Evolutionary conservation across 75 land plant genomes (phyloP), one percentile per base, ranked within the genome.

Genomic region (Cryptomeria japonica): DNA sequence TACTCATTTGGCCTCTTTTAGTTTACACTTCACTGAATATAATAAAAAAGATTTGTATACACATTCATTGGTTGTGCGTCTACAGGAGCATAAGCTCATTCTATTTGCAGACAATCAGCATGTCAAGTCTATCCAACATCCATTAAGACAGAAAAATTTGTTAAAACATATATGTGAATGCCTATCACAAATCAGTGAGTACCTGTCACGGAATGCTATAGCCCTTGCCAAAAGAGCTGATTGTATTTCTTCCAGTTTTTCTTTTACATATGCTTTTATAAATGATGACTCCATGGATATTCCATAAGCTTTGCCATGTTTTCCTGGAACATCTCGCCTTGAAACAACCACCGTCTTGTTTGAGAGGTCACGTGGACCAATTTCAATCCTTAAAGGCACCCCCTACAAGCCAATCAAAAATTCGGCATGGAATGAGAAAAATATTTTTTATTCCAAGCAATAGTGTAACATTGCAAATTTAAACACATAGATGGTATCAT

Each of bases 281-380:
- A 44, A 47, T 73, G 93, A 89, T 53, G 93, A 90, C 41, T 96
- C 99, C 96, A 96, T 94, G 14, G 99, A 92, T 75, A 98, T 89
- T 25, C 99, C 99, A 92, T 95, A 93, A 47, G 89, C 93, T 87
- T 97, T 98, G 25, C 99, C 97, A 51, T 90, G 92, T 85, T 95
- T 98, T 37, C 99, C 99, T 34, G 99, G 99, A 70, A 98, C 53
- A 89, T 98, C 99, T 90, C 99, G 93, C 88, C 99, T 89, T 28
- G 96, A 95, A 32, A 98, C 91, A 31, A 98, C 99, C 85, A 98
- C 92, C 68, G 90, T 95, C 46, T 90, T 90, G 88, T 91, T 94
- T 46, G 95, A 87, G 85, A 98, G 97, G 90, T 98, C 99, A 53
- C 96, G 92, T 34, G 99, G 99, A 38, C 99, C 99, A 88, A 98